phyloP scores from a whole-genome alignment of 2,329 filamentous ascomycete genomes.

The Rhynchosporium graminicola region DNA sequence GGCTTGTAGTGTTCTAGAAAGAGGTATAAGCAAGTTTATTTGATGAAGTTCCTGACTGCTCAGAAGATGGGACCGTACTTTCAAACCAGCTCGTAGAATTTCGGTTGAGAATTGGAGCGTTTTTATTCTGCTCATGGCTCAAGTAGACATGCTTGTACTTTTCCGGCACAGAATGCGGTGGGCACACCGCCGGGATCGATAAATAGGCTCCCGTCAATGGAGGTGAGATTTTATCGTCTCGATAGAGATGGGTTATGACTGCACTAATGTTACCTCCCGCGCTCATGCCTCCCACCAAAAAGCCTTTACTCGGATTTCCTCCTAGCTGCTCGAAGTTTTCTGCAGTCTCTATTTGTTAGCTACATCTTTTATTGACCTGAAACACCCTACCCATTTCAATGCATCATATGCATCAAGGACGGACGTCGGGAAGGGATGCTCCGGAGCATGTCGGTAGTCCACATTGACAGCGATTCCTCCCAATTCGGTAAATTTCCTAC shows the following conservation, averaged over 20 bases:
- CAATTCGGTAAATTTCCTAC: conserved; percentile 39
- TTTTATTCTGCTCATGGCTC: conserved; percentile 46
- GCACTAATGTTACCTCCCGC: conserved; percentile 48
- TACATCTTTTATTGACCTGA: neutral
- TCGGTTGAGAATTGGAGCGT: conserved; percentile 42
- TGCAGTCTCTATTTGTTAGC: conserved; percentile 31
- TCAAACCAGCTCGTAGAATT: conserved; percentile 36
- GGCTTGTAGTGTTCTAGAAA: conserved; percentile 35
- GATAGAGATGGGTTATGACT: conserved; percentile 44
- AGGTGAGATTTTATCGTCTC: conserved; percentile 45
- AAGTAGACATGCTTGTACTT: conserved; percentile 45
- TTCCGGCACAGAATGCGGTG: conserved; percentile 30
- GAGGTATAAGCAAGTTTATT: neutral
- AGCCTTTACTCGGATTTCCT: conserved; percentile 47
- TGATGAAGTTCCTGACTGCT: too few relatives aligned
- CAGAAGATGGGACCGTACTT: conserved; percentile 19
- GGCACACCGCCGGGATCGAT: conserved; percentile 43
- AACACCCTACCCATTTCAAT: conserved; percentile 44
- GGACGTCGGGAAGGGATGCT: conserved; percentile 48
- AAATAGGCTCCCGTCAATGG: conserved; percentile 51
- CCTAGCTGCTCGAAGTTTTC: conserved; percentile 44
- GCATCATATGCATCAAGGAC: conserved; percentile 49
- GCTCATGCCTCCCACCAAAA: conserved; percentile 51
- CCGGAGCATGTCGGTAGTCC: conserved; percentile 49
- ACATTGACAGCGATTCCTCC: conserved; percentile 47